Evolutionary conservation across 2,329 filamentous ascomycete genomes (phyloP), one percentile per base, ranked within the genome.

Genomic region (Aspergillus quadricinctus): DNA sequence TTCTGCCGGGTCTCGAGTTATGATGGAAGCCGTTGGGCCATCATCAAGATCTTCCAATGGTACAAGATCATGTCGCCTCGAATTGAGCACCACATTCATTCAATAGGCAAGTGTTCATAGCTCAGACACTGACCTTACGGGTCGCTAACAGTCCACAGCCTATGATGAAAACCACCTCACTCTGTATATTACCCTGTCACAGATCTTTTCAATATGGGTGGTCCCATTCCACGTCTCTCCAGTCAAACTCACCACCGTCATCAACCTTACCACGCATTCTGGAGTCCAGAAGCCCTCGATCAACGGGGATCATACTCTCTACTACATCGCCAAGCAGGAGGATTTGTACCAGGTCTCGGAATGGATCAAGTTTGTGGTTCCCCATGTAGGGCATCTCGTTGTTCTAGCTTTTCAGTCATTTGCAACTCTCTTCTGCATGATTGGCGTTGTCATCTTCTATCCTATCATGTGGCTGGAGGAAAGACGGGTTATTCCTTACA

Each of bases 311-410:
- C 59, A 65, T 40, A 73, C 66, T 23, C 81, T 80, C 56, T 94
- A 92, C 75, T 89, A 87, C 69, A 92, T 96, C 60, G 72, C 79
- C 6, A 82, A 80, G 19, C 92, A 96, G 69, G 86, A 95, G 62
- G 91, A 96, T 68, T 75, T 92, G 7, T 96, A 96, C 67, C 89
- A 93, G 66, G 79, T 85, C 0, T 87, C 85, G 50, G 88, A 96
- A 63, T 87, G 87, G 60, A 77, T 93, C 58, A 87, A 87, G 64
- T 94, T 95, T 67, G 64, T 92, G 19, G 66, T 82, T 17, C 85
- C 88, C 9, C 82, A 78, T 10, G 80, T 87, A 0, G 85, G 83
- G 0, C 73, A 78, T 7, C 66, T 82, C 25, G 31, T 87, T 1
- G 71, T 91, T 1, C 78, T 83, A 72, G 60, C 80, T 3, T 88